Evolutionary conservation across 768 basidiomycete species (phyloP), one percentile per base, ranked within the genome.

Genomic region (Leccinum imitatum): DNA sequence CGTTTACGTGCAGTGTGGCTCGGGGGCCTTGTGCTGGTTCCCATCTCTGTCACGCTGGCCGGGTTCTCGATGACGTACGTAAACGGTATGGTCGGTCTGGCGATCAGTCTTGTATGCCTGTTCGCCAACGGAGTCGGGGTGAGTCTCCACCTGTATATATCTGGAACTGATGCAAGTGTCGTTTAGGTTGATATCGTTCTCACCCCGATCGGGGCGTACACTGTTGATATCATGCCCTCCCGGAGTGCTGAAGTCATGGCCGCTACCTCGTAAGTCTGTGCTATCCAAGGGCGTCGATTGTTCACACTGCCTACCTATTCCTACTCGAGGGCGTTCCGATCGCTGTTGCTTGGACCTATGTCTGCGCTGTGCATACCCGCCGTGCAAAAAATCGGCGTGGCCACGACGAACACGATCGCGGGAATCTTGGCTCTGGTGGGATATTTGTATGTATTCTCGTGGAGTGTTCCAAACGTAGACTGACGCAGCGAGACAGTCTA

Each of bases 81-180:
- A 6, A 72, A 73, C 7, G 84, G 85, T 1, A 75, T 60, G 1
- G 47, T 76, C 1, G 87, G 88, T 3, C 71, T 90, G 25, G 69
- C 72, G 1, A 65, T 85, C 11, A 82, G 79, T 33, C 71, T 88
- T 5, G 21, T 82, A 0, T 86, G 82, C 59, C 65, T 91, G 8
- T 89, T 89, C 65, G 57, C 82, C 44, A 89, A 87, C 58, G 84
- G 87, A 17, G 33, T 87, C 19, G 87, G 88, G 25, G 89, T 89
- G 65, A 55, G 79, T 76, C 17, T 1, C 31, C 31, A 31, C 5
- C 1, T 1, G 19, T 17, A 17, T 15, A 14, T 51, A 6, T 39
- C 9, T 21, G 11, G 31, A 4, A 13, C n/a, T 60, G 10, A 56
- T 46, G 14, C 41, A 27, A 63, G 8, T 17, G 27, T 33, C 44